These are phyloP conservation scores for Phlebiopsis gigantea DNA, from an alignment of 768 basidiomycete species.

Conservation along the genomic window DNA sequence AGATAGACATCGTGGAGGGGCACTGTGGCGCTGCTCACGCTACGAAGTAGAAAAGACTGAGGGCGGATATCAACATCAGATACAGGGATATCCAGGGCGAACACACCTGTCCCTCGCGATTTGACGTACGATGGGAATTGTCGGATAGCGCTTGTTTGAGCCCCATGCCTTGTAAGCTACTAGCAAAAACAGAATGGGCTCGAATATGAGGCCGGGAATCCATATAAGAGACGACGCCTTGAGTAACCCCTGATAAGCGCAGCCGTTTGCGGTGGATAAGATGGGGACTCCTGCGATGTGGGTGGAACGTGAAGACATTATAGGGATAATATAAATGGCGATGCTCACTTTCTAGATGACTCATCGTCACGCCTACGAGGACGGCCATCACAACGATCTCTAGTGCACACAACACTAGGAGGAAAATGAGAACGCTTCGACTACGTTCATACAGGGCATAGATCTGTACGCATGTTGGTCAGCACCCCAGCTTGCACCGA, in stretches of 20 bases:
- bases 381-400: constrained; percentile 11
- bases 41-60: constrained; percentile 21
- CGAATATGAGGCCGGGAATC: constrained; percentile 20
- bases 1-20: neutral
- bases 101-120: constrained; percentile 12
- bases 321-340: neutral
- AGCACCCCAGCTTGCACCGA: neutral
- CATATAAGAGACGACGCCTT: constrained; percentile 20
- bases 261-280: constrained; percentile 9
- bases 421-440: constrained; percentile 4
- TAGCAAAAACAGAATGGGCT: constrained; percentile 20
- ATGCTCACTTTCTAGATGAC: neutral
- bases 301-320: neutral
- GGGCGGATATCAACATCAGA: neutral
- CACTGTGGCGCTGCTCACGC: constrained; percentile 13
- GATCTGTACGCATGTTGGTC: neutral
- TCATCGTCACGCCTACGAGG: constrained; percentile 11
- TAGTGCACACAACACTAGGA: neutral
- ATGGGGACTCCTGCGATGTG: neutral
- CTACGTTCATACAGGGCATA: constrained; percentile 14
- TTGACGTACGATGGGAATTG: constrained; percentile 2
- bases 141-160: neutral
- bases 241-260: constrained; percentile 16
- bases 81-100: neutral
- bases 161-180: constrained; percentile 17